phyloP scores from a whole-genome alignment of 2,329 filamentous ascomycete species.

The Pseudophaeomoniella oleicola region DNA sequence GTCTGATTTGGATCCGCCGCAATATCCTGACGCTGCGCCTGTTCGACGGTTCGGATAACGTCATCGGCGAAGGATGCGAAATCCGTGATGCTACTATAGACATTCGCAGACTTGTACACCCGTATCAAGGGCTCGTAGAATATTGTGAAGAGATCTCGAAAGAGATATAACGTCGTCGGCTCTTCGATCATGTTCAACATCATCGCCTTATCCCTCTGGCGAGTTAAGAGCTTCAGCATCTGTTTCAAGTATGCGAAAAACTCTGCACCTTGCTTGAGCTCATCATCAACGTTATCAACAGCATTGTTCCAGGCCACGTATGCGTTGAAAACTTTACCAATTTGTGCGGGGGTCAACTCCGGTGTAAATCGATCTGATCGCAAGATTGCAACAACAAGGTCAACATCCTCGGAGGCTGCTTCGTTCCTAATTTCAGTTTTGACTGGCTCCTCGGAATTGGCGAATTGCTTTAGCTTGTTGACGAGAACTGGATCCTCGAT shows the following conservation, averaged over 20 bases:
- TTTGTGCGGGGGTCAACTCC: conserved; percentile 56
- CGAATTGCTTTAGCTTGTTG: conserved; percentile 68
- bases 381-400: conserved; percentile 73
- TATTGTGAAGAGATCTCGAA: conserved; percentile 86
- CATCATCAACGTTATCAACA: conserved; percentile 78
- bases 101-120: conserved; percentile 97
- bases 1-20: conserved; percentile 96
- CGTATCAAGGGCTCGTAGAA: conserved; percentile 96
- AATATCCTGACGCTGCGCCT: conserved; percentile 59
- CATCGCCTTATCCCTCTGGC: conserved; percentile 91
- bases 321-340: conserved; percentile 77
- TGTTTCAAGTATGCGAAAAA: conserved; percentile 93
- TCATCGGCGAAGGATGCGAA: conserved; percentile 90
- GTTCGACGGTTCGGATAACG: conserved; percentile 65
- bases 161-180: conserved; percentile 88
- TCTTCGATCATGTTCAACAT: conserved; percentile 94
- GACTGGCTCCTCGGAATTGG: conserved; percentile 56
- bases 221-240: conserved; percentile 76
- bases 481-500: conserved; percentile 70
- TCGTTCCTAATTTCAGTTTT: conserved; percentile 64
- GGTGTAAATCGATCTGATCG: conserved; percentile 64
- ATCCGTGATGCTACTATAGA: conserved; percentile 94
- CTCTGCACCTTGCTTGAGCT: conserved; percentile 77
- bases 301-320: conserved; percentile 94
- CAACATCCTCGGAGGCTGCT: conserved; percentile 57